phyloP scores from a whole-genome alignment of 257 asterid genomes.

The Sherardia arvensis region DNA sequence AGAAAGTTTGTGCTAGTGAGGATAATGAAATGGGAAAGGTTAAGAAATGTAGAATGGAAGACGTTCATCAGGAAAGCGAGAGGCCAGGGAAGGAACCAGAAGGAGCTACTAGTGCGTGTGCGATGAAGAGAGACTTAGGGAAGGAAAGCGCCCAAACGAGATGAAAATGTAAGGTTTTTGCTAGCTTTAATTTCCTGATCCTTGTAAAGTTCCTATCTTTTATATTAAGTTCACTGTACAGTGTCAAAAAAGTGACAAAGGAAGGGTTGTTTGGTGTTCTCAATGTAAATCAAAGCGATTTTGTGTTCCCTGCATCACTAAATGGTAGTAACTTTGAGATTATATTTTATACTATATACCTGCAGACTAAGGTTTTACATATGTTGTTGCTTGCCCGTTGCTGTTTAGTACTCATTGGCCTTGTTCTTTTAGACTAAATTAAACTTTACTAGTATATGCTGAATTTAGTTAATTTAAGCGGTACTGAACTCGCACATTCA shows the following conservation, averaged over 20 bases:
- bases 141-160: neutral
- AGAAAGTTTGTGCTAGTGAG: slow-evolving; percentile 12
- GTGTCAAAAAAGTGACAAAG: slow-evolving; percentile 80
- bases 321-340: slow-evolving; percentile 39
- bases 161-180: slow-evolving; percentile 8
- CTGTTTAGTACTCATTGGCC: too few species aligned
- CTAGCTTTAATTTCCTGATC: neutral
- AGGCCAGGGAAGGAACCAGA: slow-evolving; percentile 11
- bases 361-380: too few species aligned
- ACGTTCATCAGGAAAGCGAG: slow-evolving; percentile 14
- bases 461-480: too few species aligned
- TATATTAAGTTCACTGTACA: slow-evolving; percentile 13
- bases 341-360: too few species aligned
- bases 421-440: too few species aligned
- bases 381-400: neutral
- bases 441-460: too few species aligned
- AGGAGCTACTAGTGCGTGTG: slow-evolving; percentile 2
- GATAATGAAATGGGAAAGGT: neutral
- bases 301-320: slow-evolving; percentile 60
- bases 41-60: slow-evolving; percentile 2
- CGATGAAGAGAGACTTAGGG: neutral
- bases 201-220: neutral
- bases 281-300: slow-evolving; percentile 48
- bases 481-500: neutral
- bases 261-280: slow-evolving; percentile 66